Evolutionary conservation across 768 basidiomycete species (phyloP), one percentile per base, ranked within the genome.

Genomic region (Rhodotorula kratochvilovae): DNA sequence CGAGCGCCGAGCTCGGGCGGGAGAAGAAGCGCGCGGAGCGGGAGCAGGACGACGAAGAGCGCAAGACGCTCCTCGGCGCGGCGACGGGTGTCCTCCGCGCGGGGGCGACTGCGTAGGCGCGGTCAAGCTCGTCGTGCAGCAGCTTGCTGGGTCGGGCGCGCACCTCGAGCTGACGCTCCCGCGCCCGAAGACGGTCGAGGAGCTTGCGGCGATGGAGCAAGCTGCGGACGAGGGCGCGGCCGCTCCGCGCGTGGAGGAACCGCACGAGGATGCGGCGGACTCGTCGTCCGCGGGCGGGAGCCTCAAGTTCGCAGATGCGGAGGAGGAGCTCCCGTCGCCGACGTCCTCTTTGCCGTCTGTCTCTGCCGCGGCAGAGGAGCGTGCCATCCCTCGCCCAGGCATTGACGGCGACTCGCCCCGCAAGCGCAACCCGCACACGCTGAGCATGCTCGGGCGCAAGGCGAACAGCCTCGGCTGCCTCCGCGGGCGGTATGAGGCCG

Each of bases 51-150:
- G 94, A 97, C 74, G 85, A 87, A 60, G 91, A 94, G 79, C 91
- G 90, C 80, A 84, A 85, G 64, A 82, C 84, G 2, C 81, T 96
- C 63, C 84, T 97, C 72, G 86, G 88, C 66, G 88, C 88, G n/a
- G 92, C 94, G 16, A 96, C 95, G 10, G 86, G 85, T 58, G 90
- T 93, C 11, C 83, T 94, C 68, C 90, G 91, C 78, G 87, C 90
- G 36, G 92, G 91, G 87, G 89, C 19, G 93, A 96, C 72, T 95
- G 92, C 80, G 88, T 92, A 53, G 85, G 88, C 15, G 87, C 90
- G 35, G 90, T 94, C 75, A 91, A 89, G 81, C 85, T 88, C 70
- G 93, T 91, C 78, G 81, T 94, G 66, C 69, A 74, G 21, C 27
- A 39, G 23, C 16, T 64, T 64, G 33, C 45, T 43, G 39, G 33